phyloP scores from a whole-genome alignment of 805 yeast genomes.

The Wickerhamiella hasegawae region DNA sequence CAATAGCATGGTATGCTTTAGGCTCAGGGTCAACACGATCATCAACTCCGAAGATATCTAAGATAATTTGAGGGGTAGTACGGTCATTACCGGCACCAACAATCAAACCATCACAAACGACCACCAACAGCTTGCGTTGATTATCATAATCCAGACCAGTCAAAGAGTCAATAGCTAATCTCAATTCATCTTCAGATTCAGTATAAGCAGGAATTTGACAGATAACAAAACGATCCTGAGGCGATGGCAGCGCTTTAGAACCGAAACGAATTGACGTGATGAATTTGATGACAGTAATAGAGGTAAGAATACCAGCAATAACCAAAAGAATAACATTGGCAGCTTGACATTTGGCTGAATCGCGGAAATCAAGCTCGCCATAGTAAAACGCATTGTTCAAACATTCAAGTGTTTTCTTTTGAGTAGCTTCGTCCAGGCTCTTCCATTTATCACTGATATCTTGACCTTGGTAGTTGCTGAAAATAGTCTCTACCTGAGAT shows the following conservation, averaged over 20 bases:
- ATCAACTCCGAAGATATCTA: constrained; percentile 30
- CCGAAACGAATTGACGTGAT: constrained; percentile 26
- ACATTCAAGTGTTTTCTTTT: constrained; percentile 19
- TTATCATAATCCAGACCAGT: constrained; percentile 41
- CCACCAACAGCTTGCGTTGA: constrained; percentile 37
- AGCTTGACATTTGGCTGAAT: constrained; percentile 25
- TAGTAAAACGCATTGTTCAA: constrained; percentile 22
- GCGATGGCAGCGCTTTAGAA: constrained; percentile 21
- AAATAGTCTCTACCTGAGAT: constrained; percentile 18
- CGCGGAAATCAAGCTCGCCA: constrained; percentile 25
- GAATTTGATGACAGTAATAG: constrained; percentile 26
- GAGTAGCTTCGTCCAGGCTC: constrained; percentile 14
- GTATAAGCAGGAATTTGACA: constrained; percentile 35
- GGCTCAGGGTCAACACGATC: constrained; percentile 36
- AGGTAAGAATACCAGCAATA: constrained; percentile 24
- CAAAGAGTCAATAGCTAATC: constrained; percentile 41
- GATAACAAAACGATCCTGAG: constrained; percentile 26
- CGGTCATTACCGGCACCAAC: constrained; percentile 44
- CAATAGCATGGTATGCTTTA: constrained; percentile 35
- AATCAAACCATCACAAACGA: constrained; percentile 45
- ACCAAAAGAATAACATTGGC: constrained; percentile 25
- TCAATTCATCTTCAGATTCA: constrained; percentile 38
- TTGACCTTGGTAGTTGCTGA: constrained; percentile 21
- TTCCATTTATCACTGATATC: constrained; percentile 22
- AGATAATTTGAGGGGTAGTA: constrained; percentile 39